Evolutionary conservation across 257 asterid species (phyloP).

Genomic region (Osmanthus fragrans): DNA sequence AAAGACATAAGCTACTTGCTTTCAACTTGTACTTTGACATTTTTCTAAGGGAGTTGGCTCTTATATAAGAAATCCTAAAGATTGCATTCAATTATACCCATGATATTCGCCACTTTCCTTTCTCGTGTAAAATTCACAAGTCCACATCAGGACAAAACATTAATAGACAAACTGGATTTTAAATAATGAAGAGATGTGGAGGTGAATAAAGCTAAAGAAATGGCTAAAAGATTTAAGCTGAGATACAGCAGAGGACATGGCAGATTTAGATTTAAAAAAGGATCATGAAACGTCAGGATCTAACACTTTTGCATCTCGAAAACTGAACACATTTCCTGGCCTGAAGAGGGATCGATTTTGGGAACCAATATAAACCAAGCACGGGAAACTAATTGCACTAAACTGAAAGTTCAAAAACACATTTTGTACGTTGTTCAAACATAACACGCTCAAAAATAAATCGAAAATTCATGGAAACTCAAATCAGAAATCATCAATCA

Average conservation of each 20-base stretch:
- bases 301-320: background rate
- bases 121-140: background rate
- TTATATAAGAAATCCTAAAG: background rate
- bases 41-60: background rate
- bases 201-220: background rate
- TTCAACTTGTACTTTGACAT: too few relatives aligned
- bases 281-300: slow-evolving; percentile 3
- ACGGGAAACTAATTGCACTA: background rate
- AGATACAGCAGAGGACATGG: background rate
- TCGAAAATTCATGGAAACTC: background rate
- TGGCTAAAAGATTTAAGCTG: background rate
- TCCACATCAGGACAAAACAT: background rate
- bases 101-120: background rate
- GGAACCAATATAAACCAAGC: background rate
- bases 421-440: slow-evolving; percentile 1
- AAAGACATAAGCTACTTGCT: too few relatives aligned
- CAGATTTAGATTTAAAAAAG: background rate
- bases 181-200: background rate
- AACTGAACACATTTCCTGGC: background rate
- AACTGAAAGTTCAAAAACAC: background rate
- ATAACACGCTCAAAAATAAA: background rate
- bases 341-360: background rate
- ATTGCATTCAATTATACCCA: background rate
- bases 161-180: background rate
- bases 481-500: background rate